phyloP scores from a whole-genome alignment of 2,329 filamentous ascomycete species.

The Metarhizium brunneum region DNA sequence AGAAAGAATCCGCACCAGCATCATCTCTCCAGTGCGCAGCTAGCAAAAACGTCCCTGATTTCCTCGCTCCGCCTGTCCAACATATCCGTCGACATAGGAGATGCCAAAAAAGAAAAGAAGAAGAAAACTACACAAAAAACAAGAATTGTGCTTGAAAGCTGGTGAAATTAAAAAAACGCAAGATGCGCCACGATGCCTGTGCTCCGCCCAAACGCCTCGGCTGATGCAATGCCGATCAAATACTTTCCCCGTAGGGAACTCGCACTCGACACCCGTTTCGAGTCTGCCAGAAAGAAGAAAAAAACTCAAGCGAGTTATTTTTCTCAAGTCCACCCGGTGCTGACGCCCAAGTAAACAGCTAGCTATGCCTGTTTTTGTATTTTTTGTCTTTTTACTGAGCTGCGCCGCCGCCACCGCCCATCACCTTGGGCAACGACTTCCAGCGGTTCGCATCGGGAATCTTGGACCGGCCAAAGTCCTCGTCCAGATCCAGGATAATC shows the following conservation, averaged over 20 bases:
- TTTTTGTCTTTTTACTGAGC: constrained; percentile 9
- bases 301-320: background rate
- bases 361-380: background rate
- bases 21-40: background rate
- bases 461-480: constrained; percentile 76
- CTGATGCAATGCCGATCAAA: constrained; percentile 9
- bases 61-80: background rate
- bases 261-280: background rate
- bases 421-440: constrained; percentile 41
- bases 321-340: no score
- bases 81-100: background rate
- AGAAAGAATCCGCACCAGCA: background rate
- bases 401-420: constrained; percentile 30
- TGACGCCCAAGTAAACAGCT: constrained; percentile 5
- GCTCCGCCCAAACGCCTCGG: constrained; percentile 10
- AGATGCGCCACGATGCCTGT: constrained; percentile 2
- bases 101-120: background rate
- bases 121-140: background rate
- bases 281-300: background rate
- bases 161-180: background rate
- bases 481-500: constrained; percentile 88
- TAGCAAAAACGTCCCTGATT: background rate
- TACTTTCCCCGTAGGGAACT: background rate
- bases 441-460: constrained; percentile 44
- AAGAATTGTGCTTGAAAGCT: background rate